phyloP scores from a whole-genome alignment of 2,329 filamentous ascomycete species.

The Hymenoscyphus albidus region DNA sequence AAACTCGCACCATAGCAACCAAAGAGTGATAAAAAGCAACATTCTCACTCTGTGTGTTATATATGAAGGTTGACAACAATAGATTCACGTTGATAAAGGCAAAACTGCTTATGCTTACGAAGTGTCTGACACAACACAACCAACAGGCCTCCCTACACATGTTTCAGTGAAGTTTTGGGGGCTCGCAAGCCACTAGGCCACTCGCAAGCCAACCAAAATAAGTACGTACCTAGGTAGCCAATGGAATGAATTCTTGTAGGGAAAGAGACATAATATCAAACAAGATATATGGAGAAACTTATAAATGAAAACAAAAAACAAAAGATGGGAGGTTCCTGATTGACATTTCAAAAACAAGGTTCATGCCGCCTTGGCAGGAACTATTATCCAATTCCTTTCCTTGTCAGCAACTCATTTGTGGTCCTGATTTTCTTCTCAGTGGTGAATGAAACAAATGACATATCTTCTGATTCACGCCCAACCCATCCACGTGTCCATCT shows the following conservation, averaged over 20 bases:
- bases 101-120: neutral
- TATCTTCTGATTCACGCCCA: neutral
- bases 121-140: neutral
- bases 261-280: neutral
- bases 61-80: neutral
- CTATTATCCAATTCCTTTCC: neutral
- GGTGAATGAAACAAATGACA: neutral
- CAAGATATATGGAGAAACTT: neutral
- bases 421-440: neutral
- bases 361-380: neutral
- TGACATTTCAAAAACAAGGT: neutral
- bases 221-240: neutral
- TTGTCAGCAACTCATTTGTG: neutral
- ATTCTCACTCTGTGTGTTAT: no score
- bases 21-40: no score
- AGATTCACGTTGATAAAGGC: neutral
- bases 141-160: neutral
- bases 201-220: neutral
- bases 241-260: neutral
- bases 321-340: neutral
- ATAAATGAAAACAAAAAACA: neutral
- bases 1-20: no score
- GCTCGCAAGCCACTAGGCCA: neutral
- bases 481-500: neutral
- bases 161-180: neutral